Evolutionary conservation across 2,329 filamentous ascomycete species (phyloP).

Genomic region (Cryphonectria radicalis): DNA sequence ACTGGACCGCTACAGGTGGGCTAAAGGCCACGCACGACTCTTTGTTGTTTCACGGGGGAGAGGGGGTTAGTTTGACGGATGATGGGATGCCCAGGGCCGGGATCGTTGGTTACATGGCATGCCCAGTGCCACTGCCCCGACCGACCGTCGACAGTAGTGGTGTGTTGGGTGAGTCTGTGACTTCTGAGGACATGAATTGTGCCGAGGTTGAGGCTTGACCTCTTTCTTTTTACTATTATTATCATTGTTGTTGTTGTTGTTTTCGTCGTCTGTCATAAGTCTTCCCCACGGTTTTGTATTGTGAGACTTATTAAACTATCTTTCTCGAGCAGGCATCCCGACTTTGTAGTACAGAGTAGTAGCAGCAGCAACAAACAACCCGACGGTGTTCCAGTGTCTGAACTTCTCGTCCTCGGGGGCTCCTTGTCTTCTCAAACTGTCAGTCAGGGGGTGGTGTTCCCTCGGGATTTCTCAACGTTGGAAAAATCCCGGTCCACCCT

Average conservation of each 20-base stretch:
- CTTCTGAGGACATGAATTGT: no score
- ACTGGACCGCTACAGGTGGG: neutral
- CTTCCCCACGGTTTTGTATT: no score
- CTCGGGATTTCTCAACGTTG: neutral
- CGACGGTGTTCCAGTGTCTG: neutral
- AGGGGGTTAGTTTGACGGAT: neutral
- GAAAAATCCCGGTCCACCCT: neutral
- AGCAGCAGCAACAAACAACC: neutral
- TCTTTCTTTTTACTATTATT: no score
- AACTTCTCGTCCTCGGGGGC: neutral
- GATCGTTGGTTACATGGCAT: neutral
- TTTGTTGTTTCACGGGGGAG: neutral
- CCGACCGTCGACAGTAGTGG: neutral
- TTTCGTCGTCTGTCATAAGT: no score
- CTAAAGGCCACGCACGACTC: neutral
- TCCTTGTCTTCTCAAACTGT: neutral
- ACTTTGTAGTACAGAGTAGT: neutral
- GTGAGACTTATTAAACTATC: no score
- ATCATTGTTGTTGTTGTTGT: no score
- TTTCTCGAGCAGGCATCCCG: neutral
- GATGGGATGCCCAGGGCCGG: neutral
- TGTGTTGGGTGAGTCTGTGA: no score
- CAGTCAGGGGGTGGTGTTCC: conserved; percentile 5
- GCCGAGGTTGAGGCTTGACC: no score
- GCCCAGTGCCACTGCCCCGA: neutral